A percentile compares a stretch with the other conserved stretches of the same genome.
These are phyloP conservation scores for Serpula lacrymans DNA, from an alignment of 768 basidiomycete genomes.

Conservation along the genomic window DNA sequence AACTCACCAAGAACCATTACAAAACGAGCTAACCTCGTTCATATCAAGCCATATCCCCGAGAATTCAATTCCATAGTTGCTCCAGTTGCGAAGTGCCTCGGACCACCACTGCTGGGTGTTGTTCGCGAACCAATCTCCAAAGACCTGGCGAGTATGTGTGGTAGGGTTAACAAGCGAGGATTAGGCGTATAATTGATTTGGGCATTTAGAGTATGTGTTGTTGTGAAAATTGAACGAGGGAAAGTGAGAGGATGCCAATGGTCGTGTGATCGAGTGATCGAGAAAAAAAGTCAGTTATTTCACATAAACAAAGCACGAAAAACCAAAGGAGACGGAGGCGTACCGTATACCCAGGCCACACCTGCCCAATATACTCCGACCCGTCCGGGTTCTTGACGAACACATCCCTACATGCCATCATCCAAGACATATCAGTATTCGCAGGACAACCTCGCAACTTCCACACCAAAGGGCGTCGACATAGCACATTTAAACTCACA, in stretches of 20 bases:
- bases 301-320: neutral
- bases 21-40: conserved; percentile 61
- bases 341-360: conserved; percentile 72
- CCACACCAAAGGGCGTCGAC: no score
- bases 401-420: conserved; percentile 37
- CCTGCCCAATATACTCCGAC: conserved; percentile 62
- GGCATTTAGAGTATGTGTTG: no score
- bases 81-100: conserved; percentile 51
- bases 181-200: no score
- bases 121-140: conserved; percentile 51
- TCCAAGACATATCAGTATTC: neutral
- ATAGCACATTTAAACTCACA: conserved; percentile 32
- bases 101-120: conserved; percentile 52
- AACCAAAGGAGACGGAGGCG: neutral
- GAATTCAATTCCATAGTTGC: conserved; percentile 41
- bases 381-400: conserved; percentile 70
- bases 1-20: conserved; percentile 47
- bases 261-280: no score
- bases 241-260: no score
- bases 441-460: neutral
- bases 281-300: no score
- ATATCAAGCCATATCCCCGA: conserved; percentile 61
- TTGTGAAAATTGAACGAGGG: no score
- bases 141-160: no score
- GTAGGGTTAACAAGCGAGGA: no score